Percentiles rank a stretch among this genome's conserved stretches.
Conservation (phyloP, 2,329 filamentous ascomycete genomes). For the Verticillium tricorpus region DNA sequence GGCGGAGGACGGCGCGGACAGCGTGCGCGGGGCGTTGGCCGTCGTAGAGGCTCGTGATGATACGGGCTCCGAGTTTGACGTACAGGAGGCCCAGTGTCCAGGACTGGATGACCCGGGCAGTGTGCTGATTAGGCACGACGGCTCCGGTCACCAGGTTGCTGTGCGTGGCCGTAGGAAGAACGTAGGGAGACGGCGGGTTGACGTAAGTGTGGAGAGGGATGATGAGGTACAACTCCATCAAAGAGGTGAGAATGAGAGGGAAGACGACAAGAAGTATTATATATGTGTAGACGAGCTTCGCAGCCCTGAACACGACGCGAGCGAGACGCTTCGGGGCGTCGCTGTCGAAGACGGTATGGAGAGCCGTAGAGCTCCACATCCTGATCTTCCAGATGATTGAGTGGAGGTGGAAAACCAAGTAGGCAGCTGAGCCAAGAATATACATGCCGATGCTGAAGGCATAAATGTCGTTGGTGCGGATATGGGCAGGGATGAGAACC, state of each 20-base stretch:
- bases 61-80: constrained; percentile 70
- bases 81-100: constrained; percentile 94
- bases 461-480: constrained; percentile 89
- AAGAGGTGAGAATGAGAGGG: constrained; percentile 71
- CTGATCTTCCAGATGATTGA: constrained; percentile 28
- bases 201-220: constrained; percentile 82
- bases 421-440: constrained; percentile 64
- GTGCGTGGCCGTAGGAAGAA: constrained; percentile 12
- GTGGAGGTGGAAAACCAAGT: constrained; percentile 51
- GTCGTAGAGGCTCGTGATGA: constrained; percentile 63
- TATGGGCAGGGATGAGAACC: constrained; percentile 63
- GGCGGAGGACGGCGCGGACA: constrained; percentile 66
- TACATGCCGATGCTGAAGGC: constrained; percentile 91
- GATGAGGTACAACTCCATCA: constrained; percentile 85
- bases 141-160: constrained; percentile 17
- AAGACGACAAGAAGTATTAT: constrained; percentile 71
- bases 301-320: constrained; percentile 23
- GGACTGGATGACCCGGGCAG: constrained; percentile 82
- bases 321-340: constrained; percentile 23
- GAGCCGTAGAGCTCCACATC: constrained; percentile 21
- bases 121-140: constrained; percentile 43
- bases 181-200: constrained; percentile 28
- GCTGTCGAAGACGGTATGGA: constrained; percentile 22
- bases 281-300: constrained; percentile 68
- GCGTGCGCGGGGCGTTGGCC: constrained; percentile 69